These are phyloP conservation scores for Brachypodium distachyon DNA, from an alignment of 202 grass and related monocot species.

Conservation along the genomic window DNA sequence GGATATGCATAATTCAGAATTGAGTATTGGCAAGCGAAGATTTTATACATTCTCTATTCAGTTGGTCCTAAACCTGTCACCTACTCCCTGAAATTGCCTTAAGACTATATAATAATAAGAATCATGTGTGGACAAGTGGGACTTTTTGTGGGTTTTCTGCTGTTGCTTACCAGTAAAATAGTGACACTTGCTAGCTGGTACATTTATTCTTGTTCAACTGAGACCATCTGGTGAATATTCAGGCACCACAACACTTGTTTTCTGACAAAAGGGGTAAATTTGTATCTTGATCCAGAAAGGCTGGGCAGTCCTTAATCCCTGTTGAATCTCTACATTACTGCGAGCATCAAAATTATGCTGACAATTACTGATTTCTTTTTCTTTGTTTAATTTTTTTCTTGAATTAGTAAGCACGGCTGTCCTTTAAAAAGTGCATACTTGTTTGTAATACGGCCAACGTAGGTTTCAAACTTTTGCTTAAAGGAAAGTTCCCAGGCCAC, in stretches of 20 bases:
- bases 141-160: not conserved
- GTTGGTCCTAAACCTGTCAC: conserved; percentile 34
- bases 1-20: not conserved
- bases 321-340: no score
- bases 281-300: no score
- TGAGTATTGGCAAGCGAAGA: conserved; percentile 19
- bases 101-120: not conserved
- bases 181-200: not conserved
- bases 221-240: not conserved
- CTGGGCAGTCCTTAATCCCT: no score
- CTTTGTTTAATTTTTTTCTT: no score
- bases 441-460: not conserved
- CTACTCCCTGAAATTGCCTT: conserved; percentile 16
- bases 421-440: no score
- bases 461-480: not conserved
- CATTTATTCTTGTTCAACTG: no score
- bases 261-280: not conserved
- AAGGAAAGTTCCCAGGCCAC: not conserved
- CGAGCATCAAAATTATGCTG: no score
- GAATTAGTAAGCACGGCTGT: no score
- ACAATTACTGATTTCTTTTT: no score
- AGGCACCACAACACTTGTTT: not conserved
- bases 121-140: not conserved
- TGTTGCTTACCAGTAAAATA: not conserved
- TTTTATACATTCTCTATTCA: not conserved